A percentile compares a stretch with the other conserved stretches of the same genome.
Evolutionary conservation across 2,329 filamentous ascomycete genomes (phyloP).

Genomic region (Alternaria tenuissima): DNA sequence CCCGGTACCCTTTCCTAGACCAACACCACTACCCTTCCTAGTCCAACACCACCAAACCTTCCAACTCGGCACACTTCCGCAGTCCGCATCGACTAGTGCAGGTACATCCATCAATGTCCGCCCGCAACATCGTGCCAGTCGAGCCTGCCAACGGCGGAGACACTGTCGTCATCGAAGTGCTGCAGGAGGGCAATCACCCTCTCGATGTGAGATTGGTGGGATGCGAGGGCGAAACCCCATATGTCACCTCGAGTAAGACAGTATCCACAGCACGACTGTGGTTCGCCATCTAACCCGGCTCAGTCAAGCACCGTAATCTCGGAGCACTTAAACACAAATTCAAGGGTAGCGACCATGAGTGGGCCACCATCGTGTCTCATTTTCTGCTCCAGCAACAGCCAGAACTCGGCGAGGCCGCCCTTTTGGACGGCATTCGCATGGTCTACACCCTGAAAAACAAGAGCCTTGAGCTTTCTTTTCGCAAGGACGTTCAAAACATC

Average conservation of each 20-base stretch:
- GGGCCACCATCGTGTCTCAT: slow-evolving; percentile 68
- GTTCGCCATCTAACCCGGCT: slow-evolving; percentile 32
- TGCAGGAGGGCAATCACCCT: slow-evolving; percentile 59
- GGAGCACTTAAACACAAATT: slow-evolving; percentile 43
- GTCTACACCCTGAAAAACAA: slow-evolving; percentile 65
- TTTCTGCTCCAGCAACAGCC: slow-evolving; percentile 60
- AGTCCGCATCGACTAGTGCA: background rate
- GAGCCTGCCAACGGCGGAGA: slow-evolving; percentile 62
- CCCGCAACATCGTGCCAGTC: slow-evolving; percentile 64
- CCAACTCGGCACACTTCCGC: slow-evolving; percentile 7
- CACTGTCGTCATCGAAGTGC: slow-evolving; percentile 69
- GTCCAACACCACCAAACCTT: background rate
- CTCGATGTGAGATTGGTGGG: slow-evolving; percentile 73
- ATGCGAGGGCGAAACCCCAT: slow-evolving; percentile 71
- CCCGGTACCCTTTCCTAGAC: slow-evolving; percentile 18
- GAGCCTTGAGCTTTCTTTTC: slow-evolving; percentile 68
- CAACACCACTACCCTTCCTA: background rate
- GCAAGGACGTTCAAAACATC: slow-evolving; percentile 70
- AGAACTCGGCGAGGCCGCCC: slow-evolving; percentile 56
- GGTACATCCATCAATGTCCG: slow-evolving; percentile 17
- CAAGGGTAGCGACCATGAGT: slow-evolving; percentile 63
- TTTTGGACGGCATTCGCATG: slow-evolving; percentile 63
- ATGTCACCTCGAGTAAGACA: slow-evolving; percentile 65
- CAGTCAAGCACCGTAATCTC: slow-evolving; percentile 47
- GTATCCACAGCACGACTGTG: slow-evolving; percentile 23